A percentile compares a stretch with the other conserved stretches of the same genome.
Evolutionary conservation across 805 yeast species (phyloP).

Genomic region (Monosporozyma yasuniensis): DNA sequence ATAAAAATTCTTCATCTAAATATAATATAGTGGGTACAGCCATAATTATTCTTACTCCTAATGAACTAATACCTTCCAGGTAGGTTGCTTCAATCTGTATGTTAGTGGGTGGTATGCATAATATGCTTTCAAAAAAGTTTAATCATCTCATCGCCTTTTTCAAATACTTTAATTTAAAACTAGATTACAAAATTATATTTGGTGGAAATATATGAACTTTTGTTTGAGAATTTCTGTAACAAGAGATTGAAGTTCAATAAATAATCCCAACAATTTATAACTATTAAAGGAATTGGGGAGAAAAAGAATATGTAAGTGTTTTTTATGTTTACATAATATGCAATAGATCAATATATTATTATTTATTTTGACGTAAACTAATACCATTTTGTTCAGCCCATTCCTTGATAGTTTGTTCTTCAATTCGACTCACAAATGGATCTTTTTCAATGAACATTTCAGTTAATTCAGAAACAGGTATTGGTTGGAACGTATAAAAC

Average conservation of each 20-base stretch:
- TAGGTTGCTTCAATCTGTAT: neutral
- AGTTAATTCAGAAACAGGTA: constrained; percentile 15
- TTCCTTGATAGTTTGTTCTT: constrained; percentile 21
- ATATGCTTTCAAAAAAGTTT: neutral
- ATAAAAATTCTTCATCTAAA: constrained; percentile 17
- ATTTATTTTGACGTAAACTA: constrained; percentile 5
- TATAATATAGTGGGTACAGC: neutral
- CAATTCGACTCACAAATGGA: constrained; percentile 24
- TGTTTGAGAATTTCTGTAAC: no score
- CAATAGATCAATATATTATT: neutral
- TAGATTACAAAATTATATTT: neutral
- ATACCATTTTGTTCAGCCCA: constrained; percentile 30
- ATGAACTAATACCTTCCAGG: neutral
- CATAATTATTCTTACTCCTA: neutral
- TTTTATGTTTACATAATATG: neutral
- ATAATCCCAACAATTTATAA: no score
- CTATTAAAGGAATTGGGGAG: no score
- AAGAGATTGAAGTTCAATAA: no score
- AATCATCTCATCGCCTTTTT: neutral
- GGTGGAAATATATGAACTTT: no score
- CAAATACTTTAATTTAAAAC: neutral
- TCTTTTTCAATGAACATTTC: constrained; percentile 14
- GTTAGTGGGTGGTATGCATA: neutral
- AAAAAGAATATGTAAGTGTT: neutral
- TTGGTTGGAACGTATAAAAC: constrained; percentile 26